phyloP scores from a whole-genome alignment of 2,329 filamentous ascomycete genomes.

The Aureobasidium leucospermi region DNA sequence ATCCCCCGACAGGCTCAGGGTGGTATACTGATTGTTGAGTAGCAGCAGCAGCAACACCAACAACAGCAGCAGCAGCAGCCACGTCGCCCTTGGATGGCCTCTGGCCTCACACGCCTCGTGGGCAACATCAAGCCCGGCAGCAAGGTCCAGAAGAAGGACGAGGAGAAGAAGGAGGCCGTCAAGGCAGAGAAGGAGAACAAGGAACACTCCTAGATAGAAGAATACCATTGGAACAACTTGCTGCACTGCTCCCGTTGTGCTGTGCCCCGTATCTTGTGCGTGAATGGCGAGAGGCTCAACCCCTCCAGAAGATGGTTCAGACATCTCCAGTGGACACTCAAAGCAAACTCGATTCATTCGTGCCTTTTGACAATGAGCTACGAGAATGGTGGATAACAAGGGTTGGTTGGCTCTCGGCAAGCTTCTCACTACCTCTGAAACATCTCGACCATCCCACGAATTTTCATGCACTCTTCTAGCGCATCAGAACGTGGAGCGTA shows the following conservation, averaged over 20 bases:
- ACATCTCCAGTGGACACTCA: too few relatives aligned
- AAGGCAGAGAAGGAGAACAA: neutral
- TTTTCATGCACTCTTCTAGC: too few relatives aligned
- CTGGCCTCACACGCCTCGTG: neutral
- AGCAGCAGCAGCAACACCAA: neutral
- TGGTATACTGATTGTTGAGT: neutral
- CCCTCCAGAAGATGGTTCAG: too few relatives aligned
- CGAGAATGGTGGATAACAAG: too few relatives aligned
- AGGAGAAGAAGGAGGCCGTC: neutral
- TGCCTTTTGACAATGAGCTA: too few relatives aligned
- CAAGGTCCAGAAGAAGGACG: neutral
- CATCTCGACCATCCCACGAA: too few relatives aligned
- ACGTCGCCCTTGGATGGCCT: neutral
- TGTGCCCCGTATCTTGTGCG: too few relatives aligned
- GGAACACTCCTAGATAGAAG: neutral
- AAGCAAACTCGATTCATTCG: too few relatives aligned
- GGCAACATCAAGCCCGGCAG: neutral
- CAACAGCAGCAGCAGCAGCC: neutral
- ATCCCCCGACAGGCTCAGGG: neutral
- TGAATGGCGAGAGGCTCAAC: neutral
- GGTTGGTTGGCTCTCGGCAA: too few relatives aligned
- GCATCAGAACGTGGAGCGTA: too few relatives aligned
- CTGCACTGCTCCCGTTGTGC: neutral
- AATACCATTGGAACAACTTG: neutral
- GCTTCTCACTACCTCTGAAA: too few relatives aligned